phyloP scores from a whole-genome alignment of 1,284 basidiomycete genomes.

The Meira miltonrushii region DNA sequence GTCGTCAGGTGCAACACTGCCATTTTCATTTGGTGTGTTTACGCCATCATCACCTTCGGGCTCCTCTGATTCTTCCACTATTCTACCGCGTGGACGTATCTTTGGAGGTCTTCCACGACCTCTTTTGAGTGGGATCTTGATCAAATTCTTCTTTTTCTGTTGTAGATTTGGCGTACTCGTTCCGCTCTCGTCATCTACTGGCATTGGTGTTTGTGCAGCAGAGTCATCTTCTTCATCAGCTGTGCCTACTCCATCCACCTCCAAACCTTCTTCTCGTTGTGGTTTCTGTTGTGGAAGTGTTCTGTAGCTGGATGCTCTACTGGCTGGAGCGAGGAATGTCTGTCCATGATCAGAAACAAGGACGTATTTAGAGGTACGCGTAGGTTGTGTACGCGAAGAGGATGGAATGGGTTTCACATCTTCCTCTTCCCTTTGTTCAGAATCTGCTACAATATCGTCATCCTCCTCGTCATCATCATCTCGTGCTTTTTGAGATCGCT shows the following conservation, averaged over 20 bases:
- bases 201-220: slow-evolving; percentile 1
- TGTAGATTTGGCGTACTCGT: background rate
- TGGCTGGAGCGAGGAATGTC: slow-evolving; percentile 9
- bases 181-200: no score
- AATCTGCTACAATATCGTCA: slow-evolving; percentile 5
- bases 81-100: background rate
- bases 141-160: background rate
- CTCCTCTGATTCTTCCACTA: slow-evolving; percentile 9
- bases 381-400: background rate
- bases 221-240: background rate
- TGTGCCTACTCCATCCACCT: slow-evolving; percentile 4
- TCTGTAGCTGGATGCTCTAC: slow-evolving; percentile 4
- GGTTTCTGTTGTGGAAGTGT: background rate
- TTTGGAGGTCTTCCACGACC: slow-evolving; percentile 6
- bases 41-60: background rate
- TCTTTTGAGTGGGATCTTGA: background rate
- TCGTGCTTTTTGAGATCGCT: background rate
- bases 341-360: slow-evolving; percentile 5
- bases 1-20: background rate
- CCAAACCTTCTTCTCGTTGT: background rate
- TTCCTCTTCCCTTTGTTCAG: background rate
- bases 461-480: slow-evolving; percentile 8
- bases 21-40: slow-evolving; percentile 1
- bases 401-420: background rate
- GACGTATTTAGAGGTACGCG: slow-evolving; percentile 2